These are phyloP conservation scores for Lactifluus piperatus DNA, from an alignment of 768 basidiomycete genomes.

Conservation along the genomic window DNA sequence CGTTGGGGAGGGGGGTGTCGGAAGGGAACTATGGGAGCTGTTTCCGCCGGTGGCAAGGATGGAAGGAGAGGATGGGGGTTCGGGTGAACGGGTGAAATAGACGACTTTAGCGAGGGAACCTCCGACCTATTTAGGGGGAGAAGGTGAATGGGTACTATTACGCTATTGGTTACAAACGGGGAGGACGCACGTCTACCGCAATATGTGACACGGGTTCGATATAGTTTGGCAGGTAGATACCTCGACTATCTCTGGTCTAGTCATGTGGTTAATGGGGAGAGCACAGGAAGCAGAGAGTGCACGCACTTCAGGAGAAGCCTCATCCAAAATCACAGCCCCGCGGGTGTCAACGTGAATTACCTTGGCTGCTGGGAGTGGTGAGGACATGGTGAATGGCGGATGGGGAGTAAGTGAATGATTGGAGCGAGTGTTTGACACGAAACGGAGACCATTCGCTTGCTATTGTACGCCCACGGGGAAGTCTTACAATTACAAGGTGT, in stretches of 20 bases:
- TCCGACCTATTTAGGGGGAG: slow-evolving; percentile 58
- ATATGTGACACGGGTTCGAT: slow-evolving; percentile 97
- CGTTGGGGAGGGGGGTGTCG: slow-evolving; percentile 30
- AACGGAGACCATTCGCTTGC: slow-evolving; percentile 14
- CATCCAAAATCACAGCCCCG: slow-evolving; percentile 86
- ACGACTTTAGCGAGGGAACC: slow-evolving; percentile 97
- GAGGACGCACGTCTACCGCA: slow-evolving; percentile 80
- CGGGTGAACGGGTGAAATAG: slow-evolving; percentile 93
- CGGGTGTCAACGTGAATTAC: slow-evolving; percentile 93
- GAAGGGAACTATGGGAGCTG: slow-evolving; percentile 37
- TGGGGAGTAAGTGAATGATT: background rate
- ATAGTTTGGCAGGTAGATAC: slow-evolving; percentile 96
- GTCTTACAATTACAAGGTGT: too few species aligned
- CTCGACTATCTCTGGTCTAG: slow-evolving; percentile 87
- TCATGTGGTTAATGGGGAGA: slow-evolving; percentile 11
- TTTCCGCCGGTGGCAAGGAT: slow-evolving; percentile 52
- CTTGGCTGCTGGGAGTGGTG: slow-evolving; percentile 70
- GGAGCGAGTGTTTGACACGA: background rate
- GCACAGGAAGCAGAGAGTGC: slow-evolving; percentile 1
- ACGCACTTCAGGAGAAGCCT: slow-evolving; percentile 89
- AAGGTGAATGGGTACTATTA: slow-evolving; percentile 15
- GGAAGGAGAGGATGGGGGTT: slow-evolving; percentile 73
- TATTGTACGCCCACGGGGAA: background rate
- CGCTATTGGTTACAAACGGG: slow-evolving; percentile 7
- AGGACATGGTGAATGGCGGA: slow-evolving; percentile 12